Evolutionary conservation across 352 stramenopile species (phyloP), one percentile per base, ranked within the genome.

Genomic region (Phytophthora fragariaefolia): DNA sequence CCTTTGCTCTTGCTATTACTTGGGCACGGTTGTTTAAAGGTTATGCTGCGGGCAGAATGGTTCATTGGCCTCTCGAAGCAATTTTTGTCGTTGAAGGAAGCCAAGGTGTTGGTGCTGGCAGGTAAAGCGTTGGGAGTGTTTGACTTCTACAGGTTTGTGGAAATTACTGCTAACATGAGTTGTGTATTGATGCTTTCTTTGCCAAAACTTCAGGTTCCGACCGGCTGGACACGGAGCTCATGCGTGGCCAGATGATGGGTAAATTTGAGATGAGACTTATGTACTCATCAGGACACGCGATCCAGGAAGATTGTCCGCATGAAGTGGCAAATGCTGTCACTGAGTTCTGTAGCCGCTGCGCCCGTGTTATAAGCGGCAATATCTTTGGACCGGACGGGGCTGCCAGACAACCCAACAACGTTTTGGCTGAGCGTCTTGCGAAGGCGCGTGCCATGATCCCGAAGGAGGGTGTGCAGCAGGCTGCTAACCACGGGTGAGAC

Each of bases 161-260:
- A 26, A 17, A 38, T 50, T 23, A 12, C 5, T 52, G 23, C 34
- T 23, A 28, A 40, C 18, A 22, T 40, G 6, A 12, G n/a, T n/a
- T n/a, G n/a, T n/a, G n/a, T n/a, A n/a, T 45, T 43, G n/a, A 32
- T 61, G 18, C 32, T 58, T 26, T 34, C 28, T 13, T 53, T 60
- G 63, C 18, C 3, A 30, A 66, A 13, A 10, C 26, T 43, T 32
- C 51, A 86, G 79, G 82, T 8, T 93, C 86, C 0, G 90, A 97
- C 49, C 82, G 90, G 7, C 71, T 97, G 3, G 90, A 97, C 65
- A 97, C 89, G n/a, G 72, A 89, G 18, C 74, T 97, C 30, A 92
- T 92, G 74, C 85, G 89, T 9, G 90, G 81, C 6, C 90, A 96
- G 67, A 97, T 97, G 90, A 93, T 96, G 84, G 90, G 90, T 32